Base-by-base conservation (phyloP, 2,329 filamentous ascomycete genomes). In the Sporothrix pallida region DNA sequence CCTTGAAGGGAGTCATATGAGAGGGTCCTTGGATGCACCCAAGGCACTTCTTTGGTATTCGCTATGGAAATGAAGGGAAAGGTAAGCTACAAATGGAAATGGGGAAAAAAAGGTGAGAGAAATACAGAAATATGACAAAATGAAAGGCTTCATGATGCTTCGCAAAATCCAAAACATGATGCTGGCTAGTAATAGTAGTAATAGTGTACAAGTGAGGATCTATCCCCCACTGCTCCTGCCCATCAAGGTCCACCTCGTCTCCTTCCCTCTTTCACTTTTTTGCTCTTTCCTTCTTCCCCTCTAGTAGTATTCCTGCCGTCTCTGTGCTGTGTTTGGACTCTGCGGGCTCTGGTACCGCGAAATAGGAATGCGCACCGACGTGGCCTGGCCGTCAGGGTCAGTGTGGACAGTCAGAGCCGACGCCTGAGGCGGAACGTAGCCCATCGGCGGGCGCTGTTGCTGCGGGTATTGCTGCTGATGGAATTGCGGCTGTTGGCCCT, bases 331-430 rank as follows among this genome's bases (percentile, higher is more conserved):
- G 12, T 52, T 26, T 1, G 65, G 65, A 13, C 65, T 68, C 23
- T 52, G 65, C 12, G 65, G 65, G 12, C 20, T 20, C 15, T 54
- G 70, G 65, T 72, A 60, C 48, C 72, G 72, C 26, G 74, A 37
- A n/a, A 75, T 75, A 9, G 74, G 74, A 8, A 75, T 72, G 13
- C 74, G 74, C 70, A 75, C 74, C n/a, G 71, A 71, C 52, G 72
- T 75, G 1, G 70, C 67, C 15, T 71, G 48, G 17, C 72, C 72
- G 58, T 73, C 62, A 4, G 46, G 54, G 72, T 63, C 62, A 5
- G 46, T 68, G 72, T 63, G 70, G 46, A 74, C 67, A 0, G 72
- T 72, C 68, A 72, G 46, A 26, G 72, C 72, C 23, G 74, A 71
- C 13, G 71, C 17, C 15, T 54, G 60, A 26, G 74, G 68, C 23